A percentile compares a stretch with the other conserved stretches of the same genome.
Evolutionary conservation across 768 basidiomycete species (phyloP).

Genomic region (Strobilomyces confusus): DNA sequence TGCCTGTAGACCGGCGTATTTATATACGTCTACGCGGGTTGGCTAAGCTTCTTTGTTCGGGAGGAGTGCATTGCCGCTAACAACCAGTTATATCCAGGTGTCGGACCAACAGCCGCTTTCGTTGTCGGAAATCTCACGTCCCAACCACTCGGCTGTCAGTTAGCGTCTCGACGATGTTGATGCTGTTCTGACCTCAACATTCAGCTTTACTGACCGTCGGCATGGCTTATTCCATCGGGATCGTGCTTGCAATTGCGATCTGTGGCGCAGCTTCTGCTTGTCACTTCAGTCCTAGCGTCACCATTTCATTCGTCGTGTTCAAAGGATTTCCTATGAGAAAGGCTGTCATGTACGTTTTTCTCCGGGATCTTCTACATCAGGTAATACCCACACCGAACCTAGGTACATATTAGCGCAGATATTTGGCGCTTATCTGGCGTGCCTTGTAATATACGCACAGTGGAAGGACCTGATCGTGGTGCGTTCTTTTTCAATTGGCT

Average conservation of each 20-base stretch:
- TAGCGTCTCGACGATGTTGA: background rate
- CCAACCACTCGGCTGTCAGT: constrained; percentile 48
- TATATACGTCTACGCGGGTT: constrained; percentile 54
- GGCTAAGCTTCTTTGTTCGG: constrained; percentile 5
- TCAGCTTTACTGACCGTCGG: constrained; percentile 56
- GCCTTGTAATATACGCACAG: constrained; percentile 56
- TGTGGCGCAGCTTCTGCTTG: constrained; percentile 54
- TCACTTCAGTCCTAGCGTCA: constrained; percentile 65
- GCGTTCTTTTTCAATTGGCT: constrained; percentile 40
- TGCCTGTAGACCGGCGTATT: constrained; percentile 52
- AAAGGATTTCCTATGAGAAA: constrained; percentile 52
- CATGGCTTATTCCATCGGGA: constrained; percentile 54
- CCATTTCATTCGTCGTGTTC: constrained; percentile 48
- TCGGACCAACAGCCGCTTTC: constrained; percentile 52
- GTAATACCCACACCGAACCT: constrained; percentile 9
- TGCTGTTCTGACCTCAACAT: background rate
- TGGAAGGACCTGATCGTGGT: constrained; percentile 53
- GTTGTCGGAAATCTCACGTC: constrained; percentile 44
- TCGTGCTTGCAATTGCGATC: constrained; percentile 52
- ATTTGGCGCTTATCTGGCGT: constrained; percentile 61
- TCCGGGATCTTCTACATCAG: constrained; percentile 1
- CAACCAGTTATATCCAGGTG: constrained; percentile 31
- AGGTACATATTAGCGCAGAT: constrained; percentile 69
- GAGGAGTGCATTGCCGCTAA: background rate
- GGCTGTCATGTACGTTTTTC: constrained; percentile 42